A percentile compares a stretch with the other conserved stretches of the same genome.
Evolutionary conservation across 768 basidiomycete species (phyloP).

Genomic region (Tephrocybe sp.): DNA sequence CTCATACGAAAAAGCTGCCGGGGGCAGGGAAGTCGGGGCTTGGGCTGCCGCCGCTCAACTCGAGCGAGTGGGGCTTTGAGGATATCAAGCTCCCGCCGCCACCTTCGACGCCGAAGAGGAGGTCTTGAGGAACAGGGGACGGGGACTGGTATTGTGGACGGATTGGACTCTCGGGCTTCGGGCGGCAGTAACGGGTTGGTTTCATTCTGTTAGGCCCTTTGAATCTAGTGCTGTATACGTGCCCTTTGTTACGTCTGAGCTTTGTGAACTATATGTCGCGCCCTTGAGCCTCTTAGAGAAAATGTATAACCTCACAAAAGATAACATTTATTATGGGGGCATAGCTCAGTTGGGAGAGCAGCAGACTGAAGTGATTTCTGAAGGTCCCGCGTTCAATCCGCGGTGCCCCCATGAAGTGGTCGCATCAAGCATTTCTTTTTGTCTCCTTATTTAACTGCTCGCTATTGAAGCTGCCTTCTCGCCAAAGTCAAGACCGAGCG

Average conservation of each 20-base stretch:
- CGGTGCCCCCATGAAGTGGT: constrained; percentile 9
- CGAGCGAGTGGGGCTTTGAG: constrained; percentile 55
- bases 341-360: constrained; percentile 16
- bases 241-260: no score
- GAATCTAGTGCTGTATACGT: no score
- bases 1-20: constrained; percentile 10
- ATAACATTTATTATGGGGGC: no score
- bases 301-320: no score
- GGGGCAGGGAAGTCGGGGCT: constrained; percentile 29
- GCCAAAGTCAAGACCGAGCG: no score
- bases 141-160: no score
- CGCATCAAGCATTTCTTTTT: background rate
- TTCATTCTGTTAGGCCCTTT: no score
- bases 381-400: constrained; percentile 16
- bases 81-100: constrained; percentile 45
- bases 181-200: no score
- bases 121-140: no score
- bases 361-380: constrained; percentile 16
- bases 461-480: background rate
- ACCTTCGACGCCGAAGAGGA: constrained; percentile 8
- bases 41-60: constrained; percentile 46
- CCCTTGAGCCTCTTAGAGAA: no score
- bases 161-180: no score
- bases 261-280: no score
- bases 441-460: background rate